These are phyloP conservation scores for Epichloe brachyelytri DNA, from an alignment of 2,329 filamentous ascomycete species.

Conservation along the genomic window DNA sequence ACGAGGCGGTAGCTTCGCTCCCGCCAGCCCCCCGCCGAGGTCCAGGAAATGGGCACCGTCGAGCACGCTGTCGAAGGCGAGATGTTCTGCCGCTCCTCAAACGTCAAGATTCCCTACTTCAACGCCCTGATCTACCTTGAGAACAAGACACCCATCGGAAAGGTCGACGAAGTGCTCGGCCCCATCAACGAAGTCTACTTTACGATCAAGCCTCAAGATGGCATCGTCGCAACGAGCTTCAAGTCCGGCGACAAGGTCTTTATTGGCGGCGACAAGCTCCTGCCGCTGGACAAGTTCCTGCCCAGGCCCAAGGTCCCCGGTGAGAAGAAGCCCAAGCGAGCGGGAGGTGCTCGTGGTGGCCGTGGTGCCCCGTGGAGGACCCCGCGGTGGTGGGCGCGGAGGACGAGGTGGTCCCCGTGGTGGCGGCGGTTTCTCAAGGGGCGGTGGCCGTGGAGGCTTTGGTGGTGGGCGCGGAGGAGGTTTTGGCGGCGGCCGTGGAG, in stretches of 20 bases:
- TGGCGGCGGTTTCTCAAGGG: conserved; percentile 20
- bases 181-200: conserved; percentile 98
- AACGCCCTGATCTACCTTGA: conserved; percentile 98
- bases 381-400: conserved; percentile 8
- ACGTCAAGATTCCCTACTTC: conserved; percentile 96
- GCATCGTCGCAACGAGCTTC: conserved; percentile 89
- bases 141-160: conserved; percentile 94
- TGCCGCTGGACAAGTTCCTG: conserved; percentile 91
- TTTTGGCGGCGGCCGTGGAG: conserved; percentile 12
- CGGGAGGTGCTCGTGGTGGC: conserved; percentile 32
- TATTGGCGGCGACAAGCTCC: conserved; percentile 85
- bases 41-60: conserved; percentile 75
- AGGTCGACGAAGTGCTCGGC: conserved; percentile 95
- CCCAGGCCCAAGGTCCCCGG: conserved; percentile 78
- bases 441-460: conserved; percentile 19
- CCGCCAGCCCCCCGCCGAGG: conserved; percentile 10
- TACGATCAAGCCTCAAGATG: conserved; percentile 93
- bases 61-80: conserved; percentile 93
- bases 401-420: conserved; percentile 10
- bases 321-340: conserved; percentile 49
- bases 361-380: conserved; percentile 12
- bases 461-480: conserved; percentile 9
- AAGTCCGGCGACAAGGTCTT: conserved; percentile 96
- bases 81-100: conserved; percentile 92
- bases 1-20: conserved; percentile 10